Percentiles rank a stretch among this genome's conserved stretches.
Conservation (phyloP, 768 basidiomycete genomes). For the Baorangia bicolor region DNA sequence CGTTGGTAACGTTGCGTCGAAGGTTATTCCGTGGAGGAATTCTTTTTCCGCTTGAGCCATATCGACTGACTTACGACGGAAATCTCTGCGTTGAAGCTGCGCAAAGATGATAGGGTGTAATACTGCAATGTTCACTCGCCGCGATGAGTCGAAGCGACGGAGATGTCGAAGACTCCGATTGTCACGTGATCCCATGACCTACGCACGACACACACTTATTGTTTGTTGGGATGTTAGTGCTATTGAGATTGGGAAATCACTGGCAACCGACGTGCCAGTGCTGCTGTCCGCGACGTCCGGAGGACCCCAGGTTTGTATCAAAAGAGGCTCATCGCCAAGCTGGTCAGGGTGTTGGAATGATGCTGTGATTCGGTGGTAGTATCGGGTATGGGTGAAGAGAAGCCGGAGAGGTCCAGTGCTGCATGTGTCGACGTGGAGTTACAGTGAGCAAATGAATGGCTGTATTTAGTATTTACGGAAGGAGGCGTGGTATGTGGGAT, state of each 20-base stretch:
- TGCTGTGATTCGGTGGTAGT: conserved; percentile 1
- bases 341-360: not conserved
- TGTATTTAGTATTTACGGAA: not conserved
- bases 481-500: conserved; percentile 17
- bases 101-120: not conserved
- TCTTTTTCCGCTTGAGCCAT: not conserved
- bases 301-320: not conserved
- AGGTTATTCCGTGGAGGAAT: not conserved
- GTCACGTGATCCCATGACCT: not conserved
- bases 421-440: too few relatives aligned
- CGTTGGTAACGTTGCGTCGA: not conserved
- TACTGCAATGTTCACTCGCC: not conserved
- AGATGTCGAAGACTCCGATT: not conserved
- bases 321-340: not conserved
- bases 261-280: too few relatives aligned
- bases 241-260: not conserved
- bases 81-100: not conserved
- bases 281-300: not conserved
- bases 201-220: not conserved
- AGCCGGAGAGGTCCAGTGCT: conserved; percentile 1
- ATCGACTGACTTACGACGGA: not conserved
- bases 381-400: conserved; percentile 14
- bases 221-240: not conserved
- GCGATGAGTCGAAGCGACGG: too few relatives aligned
- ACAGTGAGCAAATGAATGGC: conserved; percentile 1